phyloP scores from a whole-genome alignment of 1,139 yeast species.

The Nakaseomyces uthaithaninus region DNA sequence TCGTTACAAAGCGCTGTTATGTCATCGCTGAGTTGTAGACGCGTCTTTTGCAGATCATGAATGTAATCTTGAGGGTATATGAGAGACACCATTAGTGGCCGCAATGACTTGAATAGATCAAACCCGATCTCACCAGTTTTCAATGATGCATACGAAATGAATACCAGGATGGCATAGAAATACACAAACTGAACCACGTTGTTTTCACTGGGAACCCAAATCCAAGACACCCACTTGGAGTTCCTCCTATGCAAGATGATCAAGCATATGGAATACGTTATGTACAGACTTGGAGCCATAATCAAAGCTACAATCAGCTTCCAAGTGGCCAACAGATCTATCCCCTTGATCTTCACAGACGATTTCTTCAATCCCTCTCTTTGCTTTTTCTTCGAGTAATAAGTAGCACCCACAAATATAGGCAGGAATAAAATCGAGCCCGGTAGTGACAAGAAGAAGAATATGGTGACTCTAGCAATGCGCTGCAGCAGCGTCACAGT shows the following conservation, averaged over 20 bases:
- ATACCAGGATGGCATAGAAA: conserved; percentile 43
- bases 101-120: conserved; percentile 60
- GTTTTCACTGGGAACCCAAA: conserved; percentile 35
- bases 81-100: conserved; percentile 53
- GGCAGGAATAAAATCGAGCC: conserved; percentile 63
- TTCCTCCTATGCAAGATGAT: conserved; percentile 32
- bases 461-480: conserved; percentile 25
- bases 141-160: conserved; percentile 54
- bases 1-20: conserved; percentile 49
- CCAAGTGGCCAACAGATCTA: conserved; percentile 72
- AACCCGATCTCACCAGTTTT: conserved; percentile 68
- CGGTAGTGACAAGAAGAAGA: conserved; percentile 47
- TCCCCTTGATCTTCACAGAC: conserved; percentile 61
- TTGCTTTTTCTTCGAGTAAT: conserved; percentile 51
- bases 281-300: conserved; percentile 60
- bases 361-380: conserved; percentile 56
- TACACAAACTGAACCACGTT: conserved; percentile 28
- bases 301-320: conserved; percentile 61
- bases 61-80: conserved; percentile 40
- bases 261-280: conserved; percentile 52
- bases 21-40: conserved; percentile 34
- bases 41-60: conserved; percentile 36
- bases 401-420: conserved; percentile 49
- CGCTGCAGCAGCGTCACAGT: conserved; percentile 34
- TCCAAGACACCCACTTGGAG: conserved; percentile 32